Conservation (phyloP, 768 basidiomycete species). For the Amanita subjunquillea region DNA sequence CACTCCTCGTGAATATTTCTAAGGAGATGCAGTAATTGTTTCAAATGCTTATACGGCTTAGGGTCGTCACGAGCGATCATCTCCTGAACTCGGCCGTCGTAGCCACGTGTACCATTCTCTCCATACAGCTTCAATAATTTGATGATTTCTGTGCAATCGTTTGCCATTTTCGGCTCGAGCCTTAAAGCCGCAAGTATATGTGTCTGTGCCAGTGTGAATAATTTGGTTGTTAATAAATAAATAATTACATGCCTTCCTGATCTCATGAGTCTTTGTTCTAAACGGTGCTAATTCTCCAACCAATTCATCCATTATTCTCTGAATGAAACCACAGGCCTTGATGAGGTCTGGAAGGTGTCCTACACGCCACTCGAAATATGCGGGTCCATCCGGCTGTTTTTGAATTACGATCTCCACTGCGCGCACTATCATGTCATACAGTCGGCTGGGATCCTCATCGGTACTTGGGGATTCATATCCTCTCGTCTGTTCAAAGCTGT, state of each 20-base stretch:
- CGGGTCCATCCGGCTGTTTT: constrained; percentile 31
- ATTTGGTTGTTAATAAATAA: not conserved
- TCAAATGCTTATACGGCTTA: constrained; percentile 32
- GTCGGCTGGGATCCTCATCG: constrained; percentile 26
- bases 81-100: constrained; percentile 37
- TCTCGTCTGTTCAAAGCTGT: constrained; percentile 6
- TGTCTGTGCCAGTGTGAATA: constrained; percentile 18
- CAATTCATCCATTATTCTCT: constrained; percentile 35
- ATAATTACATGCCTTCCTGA: constrained; percentile 33
- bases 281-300: constrained; percentile 32
- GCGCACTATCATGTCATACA: constrained; percentile 29
- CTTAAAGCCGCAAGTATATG: constrained; percentile 47
- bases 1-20: constrained; percentile 36
- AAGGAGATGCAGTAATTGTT: constrained; percentile 37
- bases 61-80: constrained; percentile 37
- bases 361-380: constrained; percentile 27
- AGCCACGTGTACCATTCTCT: constrained; percentile 34
- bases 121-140: constrained; percentile 47
- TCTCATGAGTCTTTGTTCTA: constrained; percentile 19
- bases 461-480: constrained; percentile 20
- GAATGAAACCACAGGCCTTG: constrained; percentile 42
- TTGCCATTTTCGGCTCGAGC: constrained; percentile 32
- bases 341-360: constrained; percentile 21
- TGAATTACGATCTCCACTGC: constrained; percentile 34
- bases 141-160: constrained; percentile 40